Evolutionary conservation across 1,284 basidiomycete genomes (phyloP).

Genomic region (Fomitopsis palustris): DNA sequence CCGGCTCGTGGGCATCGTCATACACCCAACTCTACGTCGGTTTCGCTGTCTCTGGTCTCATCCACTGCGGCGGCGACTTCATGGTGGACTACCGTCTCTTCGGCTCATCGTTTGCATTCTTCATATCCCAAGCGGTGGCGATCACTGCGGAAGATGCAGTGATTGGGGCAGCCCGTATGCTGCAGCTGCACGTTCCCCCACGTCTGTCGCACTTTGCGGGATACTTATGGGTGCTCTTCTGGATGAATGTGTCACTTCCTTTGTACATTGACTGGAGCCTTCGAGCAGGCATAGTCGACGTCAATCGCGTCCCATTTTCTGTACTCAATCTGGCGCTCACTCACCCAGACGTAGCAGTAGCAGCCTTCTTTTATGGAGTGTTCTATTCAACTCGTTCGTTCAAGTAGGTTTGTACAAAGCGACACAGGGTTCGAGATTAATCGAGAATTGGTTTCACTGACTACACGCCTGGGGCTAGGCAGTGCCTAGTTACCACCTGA

Average conservation of each 20-base stretch:
- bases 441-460: no score
- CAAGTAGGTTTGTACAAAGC: background rate
- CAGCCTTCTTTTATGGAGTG: background rate
- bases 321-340: background rate
- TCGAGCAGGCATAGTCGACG: background rate
- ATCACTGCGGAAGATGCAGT: slow-evolving; percentile 29
- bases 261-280: background rate
- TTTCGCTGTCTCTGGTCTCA: slow-evolving; percentile 29
- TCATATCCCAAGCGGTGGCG: slow-evolving; percentile 24
- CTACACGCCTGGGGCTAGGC: no score
- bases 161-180: slow-evolving; percentile 11
- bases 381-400: background rate
- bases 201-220: background rate
- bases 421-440: no score
- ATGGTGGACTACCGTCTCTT: slow-evolving; percentile 12
- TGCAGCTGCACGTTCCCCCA: background rate
- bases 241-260: background rate
- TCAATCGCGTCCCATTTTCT: background rate
- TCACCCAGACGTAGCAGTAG: background rate
- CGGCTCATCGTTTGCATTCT: slow-evolving; percentile 24
- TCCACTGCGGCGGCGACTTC: slow-evolving; percentile 22
- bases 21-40: slow-evolving; percentile 32
- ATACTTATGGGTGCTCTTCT: background rate
- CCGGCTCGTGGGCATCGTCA: slow-evolving; percentile 21
- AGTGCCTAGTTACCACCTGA: no score